Evolutionary conservation across 106 monocot genomes (phyloP).

Genomic region (Acorus calamus): DNA sequence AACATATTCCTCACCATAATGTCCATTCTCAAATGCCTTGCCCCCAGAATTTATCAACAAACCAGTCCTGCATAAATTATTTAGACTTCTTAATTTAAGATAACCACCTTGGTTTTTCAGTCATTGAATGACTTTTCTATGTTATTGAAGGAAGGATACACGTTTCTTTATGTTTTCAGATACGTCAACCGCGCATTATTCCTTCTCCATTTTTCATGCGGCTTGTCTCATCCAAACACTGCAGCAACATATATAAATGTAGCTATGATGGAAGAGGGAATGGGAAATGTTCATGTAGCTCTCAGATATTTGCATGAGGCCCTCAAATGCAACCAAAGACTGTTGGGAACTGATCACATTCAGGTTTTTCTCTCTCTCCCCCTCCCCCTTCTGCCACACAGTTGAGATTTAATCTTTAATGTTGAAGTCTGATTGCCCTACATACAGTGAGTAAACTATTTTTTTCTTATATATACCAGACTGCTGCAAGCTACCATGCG

Average conservation of each 20-base stretch:
- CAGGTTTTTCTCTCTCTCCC: conserved; percentile 36
- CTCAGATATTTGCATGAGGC: conserved; percentile 88
- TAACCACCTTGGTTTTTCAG: too few species aligned
- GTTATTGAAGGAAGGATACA: neutral
- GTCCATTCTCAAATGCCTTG: too few species aligned
- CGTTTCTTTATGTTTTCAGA: conserved; percentile 18
- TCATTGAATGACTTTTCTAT: too few species aligned
- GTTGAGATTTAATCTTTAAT: too few species aligned
- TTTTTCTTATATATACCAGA: conserved; percentile 22
- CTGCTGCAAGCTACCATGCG: conserved; percentile 96
- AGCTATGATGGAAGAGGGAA: conserved; percentile 98
- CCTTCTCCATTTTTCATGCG: conserved; percentile 92
- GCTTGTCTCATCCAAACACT: conserved; percentile 84
- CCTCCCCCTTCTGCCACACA: conserved; percentile 1
- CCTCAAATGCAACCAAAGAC: conserved; percentile 90
- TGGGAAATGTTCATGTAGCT: conserved; percentile 92
- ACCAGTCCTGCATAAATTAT: too few species aligned
- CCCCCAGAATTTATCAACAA: too few species aligned
- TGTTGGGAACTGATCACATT: conserved; percentile 90
- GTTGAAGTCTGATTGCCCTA: neutral
- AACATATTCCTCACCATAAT: too few species aligned
- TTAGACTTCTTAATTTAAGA: too few species aligned
- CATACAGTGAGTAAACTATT: neutral
- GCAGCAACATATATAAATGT: conserved; percentile 98
- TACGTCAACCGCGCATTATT: conserved; percentile 85